These are phyloP conservation scores for Schizophyllum commune DNA, from an alignment of 1,284 basidiomycete genomes.

Conservation along the genomic window DNA sequence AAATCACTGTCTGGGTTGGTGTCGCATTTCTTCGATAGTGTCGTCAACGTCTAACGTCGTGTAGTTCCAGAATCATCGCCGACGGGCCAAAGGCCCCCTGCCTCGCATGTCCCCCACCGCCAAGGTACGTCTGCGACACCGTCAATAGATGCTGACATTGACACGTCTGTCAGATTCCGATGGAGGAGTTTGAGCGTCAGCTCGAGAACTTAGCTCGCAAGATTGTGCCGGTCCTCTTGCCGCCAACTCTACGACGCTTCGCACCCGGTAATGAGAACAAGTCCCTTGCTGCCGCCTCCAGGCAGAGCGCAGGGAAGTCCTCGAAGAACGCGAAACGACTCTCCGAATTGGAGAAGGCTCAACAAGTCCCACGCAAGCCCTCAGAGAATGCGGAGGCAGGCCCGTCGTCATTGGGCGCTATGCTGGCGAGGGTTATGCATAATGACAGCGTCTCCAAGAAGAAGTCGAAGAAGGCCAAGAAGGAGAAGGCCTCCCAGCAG, in stretches of 20 bases:
- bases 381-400: neutral
- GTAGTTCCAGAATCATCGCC: constrained; percentile 42
- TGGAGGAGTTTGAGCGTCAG: constrained; percentile 12
- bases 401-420: no score
- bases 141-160: no score
- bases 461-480: neutral
- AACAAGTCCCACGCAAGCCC: no score
- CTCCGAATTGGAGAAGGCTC: neutral
- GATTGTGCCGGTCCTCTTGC: neutral
- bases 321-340: neutral
- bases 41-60: neutral
- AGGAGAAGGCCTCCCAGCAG: neutral
- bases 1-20: constrained; percentile 55
- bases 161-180: no score
- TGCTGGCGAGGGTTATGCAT: neutral
- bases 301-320: no score
- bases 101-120: constrained; percentile 13
- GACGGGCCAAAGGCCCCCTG: constrained; percentile 22
- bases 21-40: neutral
- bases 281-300: no score
- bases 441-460: neutral
- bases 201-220: neutral
- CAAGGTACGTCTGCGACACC: no score
- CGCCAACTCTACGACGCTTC: neutral
- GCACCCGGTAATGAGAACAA: neutral